Base-by-base conservation (phyloP, 2,329 filamentous ascomycete species). In the Lasiodiplodia theobromae region DNA sequence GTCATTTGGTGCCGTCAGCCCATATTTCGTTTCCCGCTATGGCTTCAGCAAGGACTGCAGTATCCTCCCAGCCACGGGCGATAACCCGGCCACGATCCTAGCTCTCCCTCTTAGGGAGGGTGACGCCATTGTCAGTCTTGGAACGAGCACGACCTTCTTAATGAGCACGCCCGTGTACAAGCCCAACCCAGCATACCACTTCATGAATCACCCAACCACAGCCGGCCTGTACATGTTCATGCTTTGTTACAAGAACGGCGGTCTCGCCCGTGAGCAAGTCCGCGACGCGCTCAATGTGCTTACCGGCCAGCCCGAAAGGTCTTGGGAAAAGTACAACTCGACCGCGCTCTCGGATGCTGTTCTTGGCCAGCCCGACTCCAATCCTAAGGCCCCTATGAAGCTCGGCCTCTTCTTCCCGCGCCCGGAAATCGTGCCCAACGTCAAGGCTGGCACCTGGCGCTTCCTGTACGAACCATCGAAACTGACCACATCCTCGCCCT, bases 201-300 rank as follows among this genome's bases (percentile, higher is more conserved):
- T 98, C 85, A 96, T 98, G 88, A 97, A 97, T 83, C 94, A 98
- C 80, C 96, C 96, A 1, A 96, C 94, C 54, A 97, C 93, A 0
- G 84, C 90, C 0, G 93, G 92, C 1, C 87, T 97, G 70, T 97
- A 97, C 86, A 98, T 99, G 96, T 98, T 99, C 82, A 99, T 99
- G 96, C 89, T 99, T 44, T 99, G 96, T 86, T 99, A 98, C 85
- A 98, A 98, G 82, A 99, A 99, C 81, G 96, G 96, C 73, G 94
- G 94, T 2, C 88, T 98, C 1, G 95, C 96, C 2, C 91, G 96
- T 54, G 96, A 99, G 78, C 90, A 92, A 74, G 88, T 98, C 71
- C 91, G 96, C 67, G 93, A 99, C 77, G 86, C 88, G 0, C 88
- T 98, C 65, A 91, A 93, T 70, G 74, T 78, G 51, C 79, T 82